Conservation (phyloP, 163 green algal species). For the Scenedesmus sp. region DNA sequence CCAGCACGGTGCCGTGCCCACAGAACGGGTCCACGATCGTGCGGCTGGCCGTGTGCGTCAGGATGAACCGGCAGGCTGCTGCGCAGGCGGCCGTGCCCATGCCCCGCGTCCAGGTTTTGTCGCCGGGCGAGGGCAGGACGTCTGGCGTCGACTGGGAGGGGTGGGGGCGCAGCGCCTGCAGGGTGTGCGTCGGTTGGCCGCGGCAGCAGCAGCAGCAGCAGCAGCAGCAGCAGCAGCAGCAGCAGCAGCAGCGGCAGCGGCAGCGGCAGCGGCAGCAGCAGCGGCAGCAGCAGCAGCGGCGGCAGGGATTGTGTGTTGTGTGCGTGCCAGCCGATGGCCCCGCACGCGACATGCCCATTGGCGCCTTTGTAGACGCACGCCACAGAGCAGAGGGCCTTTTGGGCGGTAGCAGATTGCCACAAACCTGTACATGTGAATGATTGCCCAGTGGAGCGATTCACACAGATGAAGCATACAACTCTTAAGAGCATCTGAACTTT, state of each 20-base stretch:
- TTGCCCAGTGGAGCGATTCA: no score
- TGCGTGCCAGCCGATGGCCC: no score
- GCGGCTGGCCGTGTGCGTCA: background rate
- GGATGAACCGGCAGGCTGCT: slow-evolving; percentile 36
- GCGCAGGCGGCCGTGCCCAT: slow-evolving; percentile 34
- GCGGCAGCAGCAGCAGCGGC: no score
- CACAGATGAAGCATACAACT: no score
- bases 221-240: background rate
- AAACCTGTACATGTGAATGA: no score
- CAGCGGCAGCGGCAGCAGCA: no score
- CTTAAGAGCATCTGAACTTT: no score
- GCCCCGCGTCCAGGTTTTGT: slow-evolving; percentile 41
- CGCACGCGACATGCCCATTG: no score
- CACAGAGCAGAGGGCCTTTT: no score
- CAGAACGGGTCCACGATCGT: slow-evolving; percentile 46
- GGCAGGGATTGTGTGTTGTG: no score
- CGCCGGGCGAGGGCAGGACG: slow-evolving; percentile 32
- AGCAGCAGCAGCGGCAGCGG: background rate
- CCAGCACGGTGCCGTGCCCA: slow-evolving; percentile 49
- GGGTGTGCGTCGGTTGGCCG: background rate
- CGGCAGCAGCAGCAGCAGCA: background rate
- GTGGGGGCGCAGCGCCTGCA: background rate
- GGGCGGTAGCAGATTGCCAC: no score
- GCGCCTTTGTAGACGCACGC: no score
- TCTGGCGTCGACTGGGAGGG: background rate